Conservation (phyloP, 192 early-diverging fungal species). For the Backusella luteola region DNA sequence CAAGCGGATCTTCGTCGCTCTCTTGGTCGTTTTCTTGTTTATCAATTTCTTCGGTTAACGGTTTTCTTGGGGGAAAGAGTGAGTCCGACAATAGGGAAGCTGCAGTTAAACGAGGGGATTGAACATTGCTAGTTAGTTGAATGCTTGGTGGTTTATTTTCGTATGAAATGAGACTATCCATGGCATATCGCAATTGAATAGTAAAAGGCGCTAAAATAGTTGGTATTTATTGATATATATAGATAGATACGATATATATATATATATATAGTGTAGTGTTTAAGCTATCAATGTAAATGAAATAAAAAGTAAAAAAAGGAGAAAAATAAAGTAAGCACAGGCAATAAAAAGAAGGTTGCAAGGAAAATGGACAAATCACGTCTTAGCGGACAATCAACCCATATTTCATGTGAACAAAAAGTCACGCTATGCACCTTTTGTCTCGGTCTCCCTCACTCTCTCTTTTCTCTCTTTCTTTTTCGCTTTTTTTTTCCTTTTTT, state of each 20-base stretch:
- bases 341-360: background rate
- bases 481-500: background rate
- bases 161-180: background rate
- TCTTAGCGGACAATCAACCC: background rate
- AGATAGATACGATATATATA: background rate
- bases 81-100: slow-evolving; percentile 21
- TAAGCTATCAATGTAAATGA: background rate
- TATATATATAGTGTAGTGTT: background rate
- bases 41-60: slow-evolving; percentile 18
- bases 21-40: slow-evolving; percentile 29
- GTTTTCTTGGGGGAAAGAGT: slow-evolving; percentile 21
- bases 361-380: background rate
- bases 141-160: background rate
- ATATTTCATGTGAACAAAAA: slow-evolving; percentile 6
- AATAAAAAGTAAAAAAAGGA: slow-evolving; percentile 1
- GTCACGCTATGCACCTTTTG: slow-evolving; percentile 1
- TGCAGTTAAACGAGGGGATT: slow-evolving; percentile 29
- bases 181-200: slow-evolving; percentile 4
- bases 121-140: background rate
- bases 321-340: background rate
- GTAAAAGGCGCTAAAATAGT: background rate
- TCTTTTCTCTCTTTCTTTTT: background rate
- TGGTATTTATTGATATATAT: background rate
- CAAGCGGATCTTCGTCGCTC: slow-evolving; percentile 46
- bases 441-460: slow-evolving; percentile 1